Percentiles rank a stretch among this genome's conserved stretches.
phyloP scores from a whole-genome alignment of 768 basidiomycete genomes.

The Kwoniella bestiolae region DNA sequence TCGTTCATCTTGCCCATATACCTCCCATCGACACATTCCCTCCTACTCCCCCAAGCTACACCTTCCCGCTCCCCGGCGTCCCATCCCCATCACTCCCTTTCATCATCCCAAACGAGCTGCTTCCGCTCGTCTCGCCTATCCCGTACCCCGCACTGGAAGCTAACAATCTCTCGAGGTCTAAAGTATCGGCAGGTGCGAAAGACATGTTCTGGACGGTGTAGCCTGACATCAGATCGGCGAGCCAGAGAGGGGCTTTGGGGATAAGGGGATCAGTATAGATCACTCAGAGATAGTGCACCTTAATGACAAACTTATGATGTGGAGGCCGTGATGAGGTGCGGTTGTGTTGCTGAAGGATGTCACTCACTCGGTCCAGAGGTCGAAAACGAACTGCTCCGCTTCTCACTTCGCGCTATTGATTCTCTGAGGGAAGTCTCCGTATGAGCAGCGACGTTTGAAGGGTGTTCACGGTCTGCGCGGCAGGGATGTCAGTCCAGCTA shows the following conservation, averaged over 20 bases:
- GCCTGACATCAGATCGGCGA: conserved; percentile 46
- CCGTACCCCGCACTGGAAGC: conserved; percentile 14
- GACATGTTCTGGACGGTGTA: conserved; percentile 52
- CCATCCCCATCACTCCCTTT: neutral
- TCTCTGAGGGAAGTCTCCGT: conserved; percentile 48
- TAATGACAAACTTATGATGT: too few relatives aligned
- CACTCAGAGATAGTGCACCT: too few relatives aligned
- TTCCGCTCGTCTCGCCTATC: neutral
- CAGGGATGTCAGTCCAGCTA: neutral
- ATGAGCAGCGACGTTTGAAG: conserved; percentile 40
- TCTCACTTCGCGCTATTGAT: conserved; percentile 42
- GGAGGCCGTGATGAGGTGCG: too few relatives aligned
- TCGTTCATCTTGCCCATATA: too few relatives aligned
- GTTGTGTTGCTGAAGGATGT: too few relatives aligned
- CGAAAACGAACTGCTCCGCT: conserved; percentile 18
- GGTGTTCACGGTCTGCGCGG: conserved; percentile 38
- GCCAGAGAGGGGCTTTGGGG: conserved; percentile 39
- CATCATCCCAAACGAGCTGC: neutral
- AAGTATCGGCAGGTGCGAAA: conserved; percentile 40
- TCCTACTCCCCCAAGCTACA: neutral
- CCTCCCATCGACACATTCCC: too few relatives aligned
- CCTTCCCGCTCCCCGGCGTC: neutral
- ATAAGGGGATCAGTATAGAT: neutral
- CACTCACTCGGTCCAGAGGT: conserved; percentile 34
- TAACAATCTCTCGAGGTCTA: conserved; percentile 43